phyloP scores from a whole-genome alignment of 176 grass and related monocot species.

The Aegilops umbellulata region DNA sequence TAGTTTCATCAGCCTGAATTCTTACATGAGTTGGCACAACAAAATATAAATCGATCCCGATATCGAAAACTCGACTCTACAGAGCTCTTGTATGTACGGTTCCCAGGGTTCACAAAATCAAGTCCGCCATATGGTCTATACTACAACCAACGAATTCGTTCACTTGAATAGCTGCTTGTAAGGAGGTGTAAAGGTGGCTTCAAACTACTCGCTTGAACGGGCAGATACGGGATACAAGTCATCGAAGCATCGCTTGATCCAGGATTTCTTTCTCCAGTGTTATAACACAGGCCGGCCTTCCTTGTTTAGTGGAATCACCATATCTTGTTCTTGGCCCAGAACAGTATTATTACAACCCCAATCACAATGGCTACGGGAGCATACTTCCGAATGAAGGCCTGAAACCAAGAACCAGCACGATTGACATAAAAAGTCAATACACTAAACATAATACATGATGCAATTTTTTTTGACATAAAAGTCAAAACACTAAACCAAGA shows the following conservation, averaged over 20 bases:
- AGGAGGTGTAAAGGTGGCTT: slow-evolving; percentile 17
- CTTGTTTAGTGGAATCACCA: slow-evolving; percentile 51
- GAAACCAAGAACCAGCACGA: not conserved
- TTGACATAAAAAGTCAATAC: not conserved
- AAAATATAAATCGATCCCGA: slow-evolving; percentile 12
- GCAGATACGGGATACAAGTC: slow-evolving; percentile 55
- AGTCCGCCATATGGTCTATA: slow-evolving; percentile 17
- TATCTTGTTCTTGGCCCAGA: slow-evolving; percentile 87
- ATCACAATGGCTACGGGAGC: slow-evolving; percentile 86
- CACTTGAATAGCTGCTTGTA: slow-evolving; percentile 28
- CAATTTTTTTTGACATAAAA: too few relatives aligned
- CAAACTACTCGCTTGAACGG: slow-evolving; percentile 44
- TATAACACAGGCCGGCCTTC: not conserved
- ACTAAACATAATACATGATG: not conserved
- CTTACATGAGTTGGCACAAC: not conserved
- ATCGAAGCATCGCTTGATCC: slow-evolving; percentile 39
- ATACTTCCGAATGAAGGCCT: slow-evolving; percentile 90
- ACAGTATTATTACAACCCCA: slow-evolving; percentile 80
- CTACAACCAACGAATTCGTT: slow-evolving; percentile 40
- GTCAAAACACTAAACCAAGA: too few relatives aligned
- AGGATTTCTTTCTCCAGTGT: slow-evolving; percentile 22
- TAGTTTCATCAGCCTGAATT: not conserved
- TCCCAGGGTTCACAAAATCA: slow-evolving; percentile 18
- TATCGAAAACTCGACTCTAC: slow-evolving; percentile 25
- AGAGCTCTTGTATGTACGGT: slow-evolving; percentile 42